Percentiles rank a stretch among this genome's conserved stretches.
phyloP scores from a whole-genome alignment of 2,329 filamentous ascomycete genomes.

The Thelonectria blattea region DNA sequence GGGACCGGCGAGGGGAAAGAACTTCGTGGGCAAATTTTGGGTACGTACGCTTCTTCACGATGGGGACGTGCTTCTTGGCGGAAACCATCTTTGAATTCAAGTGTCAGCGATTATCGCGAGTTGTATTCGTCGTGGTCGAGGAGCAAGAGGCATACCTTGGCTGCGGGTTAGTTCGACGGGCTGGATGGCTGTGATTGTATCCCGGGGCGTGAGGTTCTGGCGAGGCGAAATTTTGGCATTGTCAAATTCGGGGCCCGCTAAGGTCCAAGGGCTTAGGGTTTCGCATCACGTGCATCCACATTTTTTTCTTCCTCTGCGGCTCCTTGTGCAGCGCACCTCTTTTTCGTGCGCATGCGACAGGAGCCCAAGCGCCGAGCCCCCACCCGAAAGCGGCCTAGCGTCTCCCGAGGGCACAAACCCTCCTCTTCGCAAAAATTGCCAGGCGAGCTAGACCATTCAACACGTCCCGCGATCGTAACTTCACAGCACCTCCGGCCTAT shows the following conservation, averaged over 20 bases:
- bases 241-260: constrained; percentile 37
- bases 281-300: constrained; percentile 38
- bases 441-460: constrained; percentile 34
- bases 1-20: constrained; percentile 11
- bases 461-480: constrained; percentile 33
- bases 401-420: constrained; percentile 43
- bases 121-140: constrained; percentile 17
- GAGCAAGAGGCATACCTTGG: constrained; percentile 46
- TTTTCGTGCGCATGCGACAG: constrained; percentile 3
- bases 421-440: constrained; percentile 35
- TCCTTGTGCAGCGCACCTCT: not conserved
- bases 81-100: constrained; percentile 79
- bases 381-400: constrained; percentile 38
- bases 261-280: constrained; percentile 45
- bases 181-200: constrained; percentile 44
- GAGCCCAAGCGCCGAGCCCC: constrained; percentile 1
- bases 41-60: constrained; percentile 99
- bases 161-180: constrained; percentile 45
- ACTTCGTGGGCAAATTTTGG: constrained; percentile 19
- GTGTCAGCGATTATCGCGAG: constrained; percentile 39
- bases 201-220: constrained; percentile 44
- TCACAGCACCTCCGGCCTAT: constrained; percentile 35
- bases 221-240: constrained; percentile 45
- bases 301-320: constrained; percentile 18
- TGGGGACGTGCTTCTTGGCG: constrained; percentile 98